These are phyloP conservation scores for Solanum paucissectum DNA, from an alignment of 257 asterid genomes.

Conservation along the genomic window DNA sequence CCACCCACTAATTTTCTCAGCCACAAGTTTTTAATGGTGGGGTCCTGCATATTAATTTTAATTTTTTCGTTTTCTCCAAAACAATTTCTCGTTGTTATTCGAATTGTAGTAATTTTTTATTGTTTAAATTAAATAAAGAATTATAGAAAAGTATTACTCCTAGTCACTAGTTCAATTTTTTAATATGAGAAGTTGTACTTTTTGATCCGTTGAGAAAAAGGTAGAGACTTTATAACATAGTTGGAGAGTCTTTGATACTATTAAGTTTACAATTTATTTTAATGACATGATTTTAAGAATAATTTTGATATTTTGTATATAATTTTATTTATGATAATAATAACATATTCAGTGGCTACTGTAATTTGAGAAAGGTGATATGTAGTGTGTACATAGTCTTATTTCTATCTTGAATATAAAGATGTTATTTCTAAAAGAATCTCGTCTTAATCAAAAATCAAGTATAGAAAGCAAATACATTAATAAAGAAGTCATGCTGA, in stretches of 20 bases:
- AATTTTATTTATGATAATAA: too few species aligned
- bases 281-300: background rate
- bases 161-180: background rate
- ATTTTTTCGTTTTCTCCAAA: background rate
- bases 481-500: background rate
- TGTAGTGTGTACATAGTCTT: background rate
- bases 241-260: background rate
- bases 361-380: too few species aligned
- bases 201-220: background rate
- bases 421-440: background rate
- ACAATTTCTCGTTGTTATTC: background rate
- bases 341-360: background rate
- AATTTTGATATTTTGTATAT: too few species aligned
- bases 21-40: slow-evolving; percentile 43
- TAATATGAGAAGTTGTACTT: background rate
- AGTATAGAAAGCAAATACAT: background rate
- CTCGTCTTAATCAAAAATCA: background rate
- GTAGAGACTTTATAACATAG: background rate
- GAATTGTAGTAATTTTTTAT: background rate
- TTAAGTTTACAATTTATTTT: background rate
- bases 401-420: too few species aligned
- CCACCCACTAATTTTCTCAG: slow-evolving; percentile 28
- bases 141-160: background rate
- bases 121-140: background rate
- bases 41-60: background rate